Evolutionary conservation across 225 moss, liverwort and hornwort species (phyloP), one percentile per base, ranked within the genome.

Genomic region (Sphagnum contortum): DNA sequence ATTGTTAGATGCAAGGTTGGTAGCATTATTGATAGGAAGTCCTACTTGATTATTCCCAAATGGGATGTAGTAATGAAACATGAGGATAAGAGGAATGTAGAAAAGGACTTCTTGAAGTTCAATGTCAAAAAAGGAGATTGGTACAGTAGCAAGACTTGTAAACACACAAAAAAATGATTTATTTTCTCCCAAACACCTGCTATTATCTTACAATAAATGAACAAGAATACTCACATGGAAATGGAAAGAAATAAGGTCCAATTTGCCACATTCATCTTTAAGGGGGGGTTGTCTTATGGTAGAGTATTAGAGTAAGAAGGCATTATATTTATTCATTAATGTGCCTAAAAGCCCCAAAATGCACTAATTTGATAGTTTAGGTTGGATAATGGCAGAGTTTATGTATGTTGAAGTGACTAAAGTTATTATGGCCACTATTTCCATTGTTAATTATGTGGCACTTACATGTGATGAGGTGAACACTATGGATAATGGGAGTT

Each of bases 381-480:
- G 58, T 44, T 59, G 58, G 58, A 59, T 59, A 6, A 59, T 59
- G 58, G 58, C 58, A 8, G 58, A 59, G 58, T 59, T 8, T n/a
- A 59, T 59, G 58, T 59, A 59, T 12, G 12, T 5, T 44, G 1
- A 12, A 59, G 58, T 59, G 58, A 59, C 8, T 5, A n/a, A 59
- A 5, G n/a, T 44, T 8, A 44, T 59, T 6, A 12, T 12, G 58
- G 8, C 1, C 7, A 5, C 7, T 52, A 9, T 52, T 6, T 5
- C 7, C 7, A 9, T 9, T 52, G 52, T 2, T 9, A 52, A 52
- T 6, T 52, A 52, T 52, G 52, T 52, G 52, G 52, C 52, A 52
- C 2, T 52, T 6, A 52, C 52, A 6, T 52, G 52, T 44, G 58
- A 59, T 59, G 58, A 59, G 12, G 58, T 44, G 5, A n/a, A 1